Evolutionary conservation across 306 rosid species (phyloP).

Genomic region (Cucumis cinereus): DNA sequence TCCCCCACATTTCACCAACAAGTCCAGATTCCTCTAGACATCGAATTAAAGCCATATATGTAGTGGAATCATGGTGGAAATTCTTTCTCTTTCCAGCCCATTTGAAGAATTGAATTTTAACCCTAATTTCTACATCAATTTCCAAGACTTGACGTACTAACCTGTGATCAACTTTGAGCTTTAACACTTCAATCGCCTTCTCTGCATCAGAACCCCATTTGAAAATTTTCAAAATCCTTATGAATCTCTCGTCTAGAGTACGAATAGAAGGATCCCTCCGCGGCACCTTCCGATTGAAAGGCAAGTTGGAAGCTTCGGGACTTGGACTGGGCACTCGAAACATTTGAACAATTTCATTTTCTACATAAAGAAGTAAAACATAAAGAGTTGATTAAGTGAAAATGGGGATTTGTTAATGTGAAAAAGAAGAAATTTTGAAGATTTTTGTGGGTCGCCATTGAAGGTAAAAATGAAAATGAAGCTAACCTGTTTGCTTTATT

Average conservation of each 20-base stretch:
- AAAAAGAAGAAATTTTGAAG: not conserved
- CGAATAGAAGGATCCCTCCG: slow-evolving; percentile 45
- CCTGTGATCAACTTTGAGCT: slow-evolving; percentile 66
- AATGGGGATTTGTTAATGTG: not conserved
- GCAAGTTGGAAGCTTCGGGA: slow-evolving; percentile 19
- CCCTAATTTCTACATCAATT: slow-evolving; percentile 62
- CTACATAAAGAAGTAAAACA: slow-evolving; percentile 30
- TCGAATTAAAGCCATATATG: slow-evolving; percentile 55
- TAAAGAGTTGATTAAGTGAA: not conserved
- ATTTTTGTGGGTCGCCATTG: not conserved
- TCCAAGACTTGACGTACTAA: slow-evolving; percentile 65
- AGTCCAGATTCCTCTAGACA: slow-evolving; percentile 55
- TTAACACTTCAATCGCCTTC: slow-evolving; percentile 81
- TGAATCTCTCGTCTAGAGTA: slow-evolving; percentile 72
- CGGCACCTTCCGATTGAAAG: slow-evolving; percentile 17
- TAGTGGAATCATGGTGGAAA: slow-evolving; percentile 55
- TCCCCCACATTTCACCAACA: slow-evolving; percentile 68
- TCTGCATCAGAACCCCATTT: slow-evolving; percentile 97
- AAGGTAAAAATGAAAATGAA: not conserved
- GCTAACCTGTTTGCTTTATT: slow-evolving; percentile 68
- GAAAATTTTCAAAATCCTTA: slow-evolving; percentile 75
- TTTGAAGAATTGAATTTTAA: slow-evolving; percentile 70
- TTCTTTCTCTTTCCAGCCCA: slow-evolving; percentile 80
- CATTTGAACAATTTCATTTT: slow-evolving; percentile 69
- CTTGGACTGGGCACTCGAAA: slow-evolving; percentile 37